These are phyloP conservation scores for Trichophyton simii DNA, from an alignment of 2,329 filamentous ascomycete genomes.

Conservation along the genomic window DNA sequence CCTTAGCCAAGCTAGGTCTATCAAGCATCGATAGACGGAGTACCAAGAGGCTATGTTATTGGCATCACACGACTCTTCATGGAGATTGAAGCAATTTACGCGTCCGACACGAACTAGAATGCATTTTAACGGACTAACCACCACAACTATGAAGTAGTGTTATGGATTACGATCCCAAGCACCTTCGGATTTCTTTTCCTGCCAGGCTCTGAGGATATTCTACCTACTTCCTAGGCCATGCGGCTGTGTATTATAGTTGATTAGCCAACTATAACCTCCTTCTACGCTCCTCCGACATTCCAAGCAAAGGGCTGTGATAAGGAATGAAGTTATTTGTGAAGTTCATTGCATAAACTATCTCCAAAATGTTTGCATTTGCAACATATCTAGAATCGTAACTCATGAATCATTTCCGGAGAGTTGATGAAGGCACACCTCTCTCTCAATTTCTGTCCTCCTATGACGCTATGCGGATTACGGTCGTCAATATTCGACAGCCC, in stretches of 20 bases:
- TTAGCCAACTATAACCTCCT: no score
- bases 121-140: no score
- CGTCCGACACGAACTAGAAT: no score
- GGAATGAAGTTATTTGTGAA: background rate
- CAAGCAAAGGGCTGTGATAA: background rate
- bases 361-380: background rate
- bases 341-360: background rate
- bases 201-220: no score
- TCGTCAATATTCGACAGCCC: slow-evolving; percentile 5
- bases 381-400: slow-evolving; percentile 4
- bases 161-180: no score
- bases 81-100: no score
- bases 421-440: slow-evolving; percentile 6
- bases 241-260: no score
- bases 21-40: background rate
- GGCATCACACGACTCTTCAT: no score
- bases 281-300: background rate
- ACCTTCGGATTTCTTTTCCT: no score
- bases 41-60: background rate
- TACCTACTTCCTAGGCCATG: no score
- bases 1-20: background rate
- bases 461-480: background rate
- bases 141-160: no score
- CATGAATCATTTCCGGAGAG: slow-evolving; percentile 3
- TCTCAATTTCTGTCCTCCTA: slow-evolving; percentile 4